Conservation (phyloP, 164 flowering plant genomes). For the Cinnamomum micranthum region DNA sequence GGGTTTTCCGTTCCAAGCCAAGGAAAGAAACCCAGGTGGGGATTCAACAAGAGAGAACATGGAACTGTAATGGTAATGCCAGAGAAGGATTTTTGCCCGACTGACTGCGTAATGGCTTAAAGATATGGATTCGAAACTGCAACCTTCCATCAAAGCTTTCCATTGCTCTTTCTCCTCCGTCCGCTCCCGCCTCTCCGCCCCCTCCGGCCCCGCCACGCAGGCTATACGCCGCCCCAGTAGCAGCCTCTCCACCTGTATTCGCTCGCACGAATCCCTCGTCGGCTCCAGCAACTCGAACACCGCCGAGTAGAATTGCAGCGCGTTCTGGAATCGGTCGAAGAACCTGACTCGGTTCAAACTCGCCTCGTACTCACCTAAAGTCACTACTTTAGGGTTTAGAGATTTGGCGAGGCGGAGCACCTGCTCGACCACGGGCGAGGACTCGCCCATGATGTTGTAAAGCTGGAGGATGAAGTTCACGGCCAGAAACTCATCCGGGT, state of each 20-base stretch:
- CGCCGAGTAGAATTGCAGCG: constrained; percentile 62
- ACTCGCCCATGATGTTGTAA: constrained; percentile 64
- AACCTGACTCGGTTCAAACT: constrained; percentile 57
- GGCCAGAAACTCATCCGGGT: constrained; percentile 57
- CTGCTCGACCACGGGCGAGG: constrained; percentile 33
- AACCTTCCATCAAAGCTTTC: constrained; percentile 58
- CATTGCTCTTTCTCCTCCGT: constrained; percentile 69
- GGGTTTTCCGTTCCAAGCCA: constrained; percentile 78
- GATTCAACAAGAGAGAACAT: constrained; percentile 55
- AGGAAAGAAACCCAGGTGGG: constrained; percentile 66
- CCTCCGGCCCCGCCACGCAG: constrained; percentile 41
- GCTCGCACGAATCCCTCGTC: constrained; percentile 54
- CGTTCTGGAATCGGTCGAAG: constrained; percentile 49
- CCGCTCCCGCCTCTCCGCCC: constrained; percentile 39
- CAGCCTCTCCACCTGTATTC: constrained; percentile 54
- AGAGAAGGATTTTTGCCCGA: constrained; percentile 75
- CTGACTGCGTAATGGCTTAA: constrained; percentile 83
- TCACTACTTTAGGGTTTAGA: constrained; percentile 61
- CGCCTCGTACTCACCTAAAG: constrained; percentile 84
- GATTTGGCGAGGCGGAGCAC: constrained; percentile 63
- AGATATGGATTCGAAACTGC: constrained; percentile 54
- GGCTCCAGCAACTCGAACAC: constrained; percentile 88
- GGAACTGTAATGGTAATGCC: constrained; percentile 76
- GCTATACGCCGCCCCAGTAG: constrained; percentile 61
- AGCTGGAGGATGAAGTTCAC: constrained; percentile 92